Evolutionary conservation across 2,329 filamentous ascomycete genomes (phyloP).

Genomic region (Cordyceps pruinosa): DNA sequence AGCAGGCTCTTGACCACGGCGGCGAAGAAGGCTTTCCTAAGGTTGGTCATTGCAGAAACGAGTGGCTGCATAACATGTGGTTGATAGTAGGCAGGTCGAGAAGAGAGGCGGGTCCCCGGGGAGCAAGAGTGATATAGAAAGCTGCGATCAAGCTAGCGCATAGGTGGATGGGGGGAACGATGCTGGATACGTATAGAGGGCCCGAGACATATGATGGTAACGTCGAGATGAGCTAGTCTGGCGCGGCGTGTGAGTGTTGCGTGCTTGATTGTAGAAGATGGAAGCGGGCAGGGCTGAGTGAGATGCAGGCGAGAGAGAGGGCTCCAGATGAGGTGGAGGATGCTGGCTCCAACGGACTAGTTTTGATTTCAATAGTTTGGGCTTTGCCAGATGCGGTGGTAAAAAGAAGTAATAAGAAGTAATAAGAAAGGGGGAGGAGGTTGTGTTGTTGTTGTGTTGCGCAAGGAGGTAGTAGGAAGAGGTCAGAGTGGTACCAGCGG

Average conservation of each 20-base stretch:
- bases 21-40: constrained; percentile 48
- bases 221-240: constrained; percentile 12
- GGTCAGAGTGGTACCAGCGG: not conserved
- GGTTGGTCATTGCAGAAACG: constrained; percentile 50
- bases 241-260: not conserved
- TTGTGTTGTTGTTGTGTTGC: not conserved
- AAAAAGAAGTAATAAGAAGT: not conserved
- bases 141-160: constrained; percentile 12
- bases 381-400: not conserved
- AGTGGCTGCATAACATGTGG: constrained; percentile 41
- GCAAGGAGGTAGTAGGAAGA: not conserved
- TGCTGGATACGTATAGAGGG: constrained; percentile 15
- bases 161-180: constrained; percentile 13
- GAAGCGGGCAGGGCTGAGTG: not conserved
- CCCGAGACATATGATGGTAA: constrained; percentile 14
- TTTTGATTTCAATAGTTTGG: not conserved
- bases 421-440: not conserved
- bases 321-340: not conserved
- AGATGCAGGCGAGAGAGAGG: not conserved
- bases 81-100: constrained; percentile 2
- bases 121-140: constrained; percentile 14
- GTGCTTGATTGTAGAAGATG: not conserved
- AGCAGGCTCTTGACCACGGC: constrained; percentile 51
- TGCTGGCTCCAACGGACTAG: not conserved
- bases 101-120: constrained; percentile 13